These are phyloP conservation scores for Scheffersomyces quercinus DNA, from an alignment of 1,139 yeast species.

Conservation along the genomic window DNA sequence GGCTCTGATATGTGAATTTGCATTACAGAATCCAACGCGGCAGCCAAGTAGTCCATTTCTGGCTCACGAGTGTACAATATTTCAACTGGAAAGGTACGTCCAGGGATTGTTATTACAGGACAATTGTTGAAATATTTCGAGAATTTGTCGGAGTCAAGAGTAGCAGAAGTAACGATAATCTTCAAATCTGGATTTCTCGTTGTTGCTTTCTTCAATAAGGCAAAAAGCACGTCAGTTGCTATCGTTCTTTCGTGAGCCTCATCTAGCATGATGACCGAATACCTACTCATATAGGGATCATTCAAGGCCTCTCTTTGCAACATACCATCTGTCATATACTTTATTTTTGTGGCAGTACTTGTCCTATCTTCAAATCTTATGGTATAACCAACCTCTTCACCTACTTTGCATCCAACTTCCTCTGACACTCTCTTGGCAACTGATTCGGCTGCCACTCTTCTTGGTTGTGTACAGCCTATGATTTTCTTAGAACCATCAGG, in stretches of 20 bases:
- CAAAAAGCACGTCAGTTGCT: conserved; percentile 90
- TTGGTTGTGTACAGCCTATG: conserved; percentile 74
- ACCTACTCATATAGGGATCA: conserved; percentile 71
- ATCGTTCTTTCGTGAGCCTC: conserved; percentile 97
- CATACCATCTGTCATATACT: conserved; percentile 93
- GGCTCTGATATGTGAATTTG: conserved; percentile 81
- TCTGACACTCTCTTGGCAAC: conserved; percentile 70
- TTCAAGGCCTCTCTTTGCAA: conserved; percentile 76
- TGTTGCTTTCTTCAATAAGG: conserved; percentile 74
- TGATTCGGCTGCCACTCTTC: conserved; percentile 72
- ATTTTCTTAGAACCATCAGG: conserved; percentile 33
- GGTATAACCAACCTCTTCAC: conserved; percentile 68
- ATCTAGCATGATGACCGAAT: conserved; percentile 86
- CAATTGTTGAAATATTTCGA: conserved; percentile 75
- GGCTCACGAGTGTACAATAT: conserved; percentile 76
- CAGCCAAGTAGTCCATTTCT: conserved; percentile 80
- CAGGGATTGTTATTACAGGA: conserved; percentile 83
- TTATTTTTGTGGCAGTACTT: conserved; percentile 54
- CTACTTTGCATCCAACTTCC: conserved; percentile 59
- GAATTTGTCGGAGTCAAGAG: conserved; percentile 82
- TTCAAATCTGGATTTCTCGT: conserved; percentile 69
- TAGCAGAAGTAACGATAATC: conserved; percentile 88
- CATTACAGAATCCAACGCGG: conserved; percentile 76
- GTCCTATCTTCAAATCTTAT: conserved; percentile 66
- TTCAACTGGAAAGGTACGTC: conserved; percentile 88